These are phyloP conservation scores for Russula brevipes DNA, from an alignment of 768 basidiomycete genomes.

Conservation along the genomic window DNA sequence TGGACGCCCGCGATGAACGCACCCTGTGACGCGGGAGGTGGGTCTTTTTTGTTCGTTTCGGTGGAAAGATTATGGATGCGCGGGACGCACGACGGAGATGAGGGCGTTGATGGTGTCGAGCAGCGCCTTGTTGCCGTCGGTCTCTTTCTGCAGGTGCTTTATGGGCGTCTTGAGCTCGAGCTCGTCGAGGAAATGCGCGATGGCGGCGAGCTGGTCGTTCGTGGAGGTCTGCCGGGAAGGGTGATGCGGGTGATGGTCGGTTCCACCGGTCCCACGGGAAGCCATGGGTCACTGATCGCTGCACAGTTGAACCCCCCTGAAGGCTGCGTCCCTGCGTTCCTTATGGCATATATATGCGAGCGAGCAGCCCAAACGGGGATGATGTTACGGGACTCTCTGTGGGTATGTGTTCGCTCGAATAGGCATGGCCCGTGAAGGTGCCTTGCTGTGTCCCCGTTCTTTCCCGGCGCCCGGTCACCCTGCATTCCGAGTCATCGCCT, in stretches of 20 bases:
- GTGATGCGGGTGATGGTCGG: neutral
- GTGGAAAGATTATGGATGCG: neutral
- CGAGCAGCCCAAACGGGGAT: neutral
- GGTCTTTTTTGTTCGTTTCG: too few species aligned
- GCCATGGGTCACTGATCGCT: neutral
- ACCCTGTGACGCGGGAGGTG: neutral
- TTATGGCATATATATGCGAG: neutral
- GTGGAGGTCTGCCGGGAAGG: neutral
- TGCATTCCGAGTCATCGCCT: too few species aligned
- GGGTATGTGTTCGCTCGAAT: too few species aligned
- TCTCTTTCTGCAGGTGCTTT: conserved; percentile 3
- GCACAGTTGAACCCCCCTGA: too few species aligned
- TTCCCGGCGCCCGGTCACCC: too few species aligned
- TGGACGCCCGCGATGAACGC: conserved; percentile 26
- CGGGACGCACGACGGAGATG: conserved; percentile 13
- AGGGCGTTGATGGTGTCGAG: conserved; percentile 23
- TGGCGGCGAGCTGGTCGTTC: conserved; percentile 9
- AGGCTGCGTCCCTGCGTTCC: too few species aligned
- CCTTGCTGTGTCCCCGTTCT: too few species aligned
- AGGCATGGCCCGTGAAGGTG: too few species aligned
- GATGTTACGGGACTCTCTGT: neutral
- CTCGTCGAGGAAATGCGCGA: conserved; percentile 11
- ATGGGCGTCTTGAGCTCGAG: conserved; percentile 9
- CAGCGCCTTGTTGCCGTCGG: conserved; percentile 14
- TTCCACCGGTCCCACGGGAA: neutral